Base-by-base conservation (phyloP, 2,329 filamentous ascomycete species). In the Cladophialophora immunda region DNA sequence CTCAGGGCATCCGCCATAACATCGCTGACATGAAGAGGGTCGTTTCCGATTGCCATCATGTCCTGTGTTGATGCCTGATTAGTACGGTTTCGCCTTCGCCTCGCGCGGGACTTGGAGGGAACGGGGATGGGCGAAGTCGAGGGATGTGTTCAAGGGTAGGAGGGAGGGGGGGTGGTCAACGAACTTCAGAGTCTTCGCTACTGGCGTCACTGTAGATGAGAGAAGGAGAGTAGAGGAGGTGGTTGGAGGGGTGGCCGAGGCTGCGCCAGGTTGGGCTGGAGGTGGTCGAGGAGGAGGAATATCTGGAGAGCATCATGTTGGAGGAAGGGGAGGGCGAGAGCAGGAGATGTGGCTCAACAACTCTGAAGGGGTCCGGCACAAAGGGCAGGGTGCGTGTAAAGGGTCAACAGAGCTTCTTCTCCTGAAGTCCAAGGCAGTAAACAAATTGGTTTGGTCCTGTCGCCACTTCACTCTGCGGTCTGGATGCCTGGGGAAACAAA, bases 1-100 rank as follows among this genome's bases (percentile, higher is more conserved):
- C 52, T 66, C 59, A 72, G 53, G 9, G 69, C 69, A 27, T 68
- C 65, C 17, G 64, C 67, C 65, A 74, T 71, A 41, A 74, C 70
- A 53, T 69, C 66, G 58, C 62, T 65, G 57, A 72, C 71, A 66
- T 73, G 68, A 52, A 67, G 65, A 58, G 68, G 61, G 56, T 73
- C 71, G 50, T 58, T 67, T 47, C 58, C 65, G 36, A 64, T 66
- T 17, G 68, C 65, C 70, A 72, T 72, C 22, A 63, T 71, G 56
- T 67, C 67, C 68, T 71, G 66, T 58, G 29, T 68, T 64, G 65
- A 53, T 68, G 63, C 67, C 69, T 66, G 64, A 68, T 69, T 58
- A 66, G 67, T 32, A 53, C 34, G 30, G 38, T 41, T 36, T 34
- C 34, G 34, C n/a, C 22, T 56, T 45, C 53, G 32, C 56, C 32